Evolutionary conservation across 139 green algal genomes (phyloP), one percentile per base, ranked within the genome.

Genomic region (Picochlorum costavermella): DNA sequence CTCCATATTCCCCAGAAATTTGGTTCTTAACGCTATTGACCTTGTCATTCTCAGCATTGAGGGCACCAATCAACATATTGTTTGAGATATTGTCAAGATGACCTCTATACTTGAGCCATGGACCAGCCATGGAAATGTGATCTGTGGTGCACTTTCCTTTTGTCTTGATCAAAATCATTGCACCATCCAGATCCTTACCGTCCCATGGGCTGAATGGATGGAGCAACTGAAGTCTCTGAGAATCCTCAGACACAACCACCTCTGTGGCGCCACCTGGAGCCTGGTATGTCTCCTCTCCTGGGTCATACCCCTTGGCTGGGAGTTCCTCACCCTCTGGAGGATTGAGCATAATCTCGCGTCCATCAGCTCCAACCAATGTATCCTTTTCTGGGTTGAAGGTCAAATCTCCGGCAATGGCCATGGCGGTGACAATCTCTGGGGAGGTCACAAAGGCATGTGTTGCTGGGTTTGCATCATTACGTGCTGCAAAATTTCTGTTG

Each of bases 71-170:
- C 62, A 97, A 85, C 83, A 97, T 86, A 83, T 97, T 97, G 81
- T 97, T 97, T 67, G 78, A 90, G 80, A 97, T 97, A 81, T 97
- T 97, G 79, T 97, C 90, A 70, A 97, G 78, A 83, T 97, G 91
- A 51, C 91, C 91, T 68, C 91, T 82, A 84, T 93, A 96, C 82
- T 97, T 97, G 60, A 97, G 81, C 91, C 91, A 97, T 33, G 91
- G 91, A 14, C 91, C 91, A 23, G 91, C 91, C 91, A 97, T 97
- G 43, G 77, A 90, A 81, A 97, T 97, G 84, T 97, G 91, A 86
- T 97, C 91, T 10, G 91, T 97, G 2, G 91, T 97, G 86, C 91
- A 97, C 84, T 97, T 97, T 83, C 91, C 91, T 82, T 95, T 94
- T 60, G 71, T 79, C 74, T 86, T 81, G 72, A 83, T 81, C 37